Evolutionary conservation across 495 filamentous ascomycete genomes (phyloP), one percentile per base, ranked within the genome.

Genomic region (Penicillium chermesinum): DNA sequence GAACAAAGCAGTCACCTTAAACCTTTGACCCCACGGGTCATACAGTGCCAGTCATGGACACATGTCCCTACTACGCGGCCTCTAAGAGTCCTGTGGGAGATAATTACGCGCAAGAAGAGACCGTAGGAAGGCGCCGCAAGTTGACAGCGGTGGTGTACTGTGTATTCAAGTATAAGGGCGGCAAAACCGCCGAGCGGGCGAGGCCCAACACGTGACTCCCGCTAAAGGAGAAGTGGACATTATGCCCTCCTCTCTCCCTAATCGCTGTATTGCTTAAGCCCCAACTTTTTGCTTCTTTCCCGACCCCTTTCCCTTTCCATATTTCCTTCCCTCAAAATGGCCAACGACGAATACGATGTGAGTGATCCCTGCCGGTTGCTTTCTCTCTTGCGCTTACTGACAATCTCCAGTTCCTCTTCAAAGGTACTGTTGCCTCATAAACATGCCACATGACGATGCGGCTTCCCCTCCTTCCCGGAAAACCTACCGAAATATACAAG

Each of bases 341-440:
- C 94, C 61, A 99, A 99, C 83, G 94, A 99, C 76, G 94, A 99
- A 77, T 97, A 99, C 73, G 93, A 99, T 86, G 93, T 98, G 74
- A 81, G 94, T 78, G 7, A 43, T 20, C 1, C 36, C 50, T 30
- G 27, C n/a, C 9, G 18, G 8, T 13, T 14, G 34, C 14, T 46
- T 43, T 36, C 35, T 46, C 41, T 49, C 45, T 47, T 53, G 25
- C 4, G 25, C 25, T 49, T 54, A 38, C 44, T 53, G 41, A 49
- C 45, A 34, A 30, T 41, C 40, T 46, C 42, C 58, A 99, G 94
- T 99, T 96, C 69, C 88, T 99, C 63, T 99, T 99, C 84, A 99
- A 99, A 88, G 90, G 90, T 95, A 77, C 68, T 44, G 59, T 68
- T 57, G 62, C 62, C 57, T 53, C 49, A 39, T 51, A 54, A 52